Conservation (phyloP, 2,329 filamentous ascomycete genomes). For the Diaporthe amygdali region DNA sequence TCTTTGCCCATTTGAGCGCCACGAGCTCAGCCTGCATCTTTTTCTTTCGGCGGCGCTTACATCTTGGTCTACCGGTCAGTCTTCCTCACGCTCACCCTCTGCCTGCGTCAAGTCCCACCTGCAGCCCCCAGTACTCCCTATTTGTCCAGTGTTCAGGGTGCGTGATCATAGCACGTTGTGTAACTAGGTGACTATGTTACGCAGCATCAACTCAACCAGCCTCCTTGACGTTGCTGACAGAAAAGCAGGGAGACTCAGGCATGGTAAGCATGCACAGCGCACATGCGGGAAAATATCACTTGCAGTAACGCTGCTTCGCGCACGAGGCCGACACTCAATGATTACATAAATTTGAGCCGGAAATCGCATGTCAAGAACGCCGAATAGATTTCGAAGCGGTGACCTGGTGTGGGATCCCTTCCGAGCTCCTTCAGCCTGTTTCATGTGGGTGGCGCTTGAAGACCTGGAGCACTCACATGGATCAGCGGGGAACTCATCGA, state of each 20-base stretch:
- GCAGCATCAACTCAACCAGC: neutral
- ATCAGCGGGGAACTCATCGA: too few relatives aligned
- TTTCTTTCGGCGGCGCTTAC: neutral
- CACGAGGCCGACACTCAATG: too few relatives aligned
- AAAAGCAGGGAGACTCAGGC: neutral
- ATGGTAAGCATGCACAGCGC: neutral
- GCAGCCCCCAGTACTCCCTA: neutral
- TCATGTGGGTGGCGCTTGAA: too few relatives aligned
- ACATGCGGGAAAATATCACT: neutral
- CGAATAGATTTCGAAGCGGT: too few relatives aligned
- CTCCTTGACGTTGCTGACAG: neutral
- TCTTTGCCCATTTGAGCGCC: neutral
- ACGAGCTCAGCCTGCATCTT: neutral
- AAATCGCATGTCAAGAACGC: too few relatives aligned
- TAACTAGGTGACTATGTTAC: neutral
- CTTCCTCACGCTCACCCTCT: neutral
- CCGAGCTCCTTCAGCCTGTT: too few relatives aligned
- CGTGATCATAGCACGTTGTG: neutral
- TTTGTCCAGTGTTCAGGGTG: neutral
- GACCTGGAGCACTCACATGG: too few relatives aligned
- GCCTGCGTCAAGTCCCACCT: neutral
- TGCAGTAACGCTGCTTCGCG: neutral
- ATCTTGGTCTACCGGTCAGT: neutral
- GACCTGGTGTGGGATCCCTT: too few relatives aligned
- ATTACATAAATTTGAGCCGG: too few relatives aligned